Conservation (phyloP, 2,329 filamentous ascomycete species). For the Aspergillus eucalypticola region DNA sequence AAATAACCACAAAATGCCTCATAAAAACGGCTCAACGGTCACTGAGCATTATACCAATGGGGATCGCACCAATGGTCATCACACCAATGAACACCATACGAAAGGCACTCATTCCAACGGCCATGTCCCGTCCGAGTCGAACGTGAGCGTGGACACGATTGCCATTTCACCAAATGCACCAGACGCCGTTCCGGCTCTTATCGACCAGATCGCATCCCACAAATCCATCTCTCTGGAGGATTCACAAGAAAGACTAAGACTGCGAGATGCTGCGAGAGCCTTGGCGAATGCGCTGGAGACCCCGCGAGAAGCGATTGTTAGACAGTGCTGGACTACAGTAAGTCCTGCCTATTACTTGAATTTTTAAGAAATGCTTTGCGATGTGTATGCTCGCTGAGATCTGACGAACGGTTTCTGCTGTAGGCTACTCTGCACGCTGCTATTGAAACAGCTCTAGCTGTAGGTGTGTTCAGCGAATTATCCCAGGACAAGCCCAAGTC, state of each 20-base stretch:
- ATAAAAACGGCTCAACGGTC: neutral
- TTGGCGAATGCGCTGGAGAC: slow-evolving; percentile 20
- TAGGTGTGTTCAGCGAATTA: slow-evolving; percentile 18
- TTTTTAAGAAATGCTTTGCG: too few species aligned
- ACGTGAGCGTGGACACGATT: slow-evolving; percentile 4
- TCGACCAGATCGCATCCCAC: slow-evolving; percentile 15
- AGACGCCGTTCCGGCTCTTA: slow-evolving; percentile 15
- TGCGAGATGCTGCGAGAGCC: slow-evolving; percentile 22
- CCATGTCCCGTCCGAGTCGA: neutral
- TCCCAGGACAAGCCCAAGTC: slow-evolving; percentile 13
- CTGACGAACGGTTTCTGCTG: neutral
- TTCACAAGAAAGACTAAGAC: slow-evolving; percentile 13
- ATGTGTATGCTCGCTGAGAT: neutral
- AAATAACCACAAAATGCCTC: neutral
- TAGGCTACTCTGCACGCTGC: slow-evolving; percentile 18
- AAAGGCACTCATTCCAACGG: neutral
- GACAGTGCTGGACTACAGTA: slow-evolving; percentile 21
- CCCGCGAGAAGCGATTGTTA: slow-evolving; percentile 19
- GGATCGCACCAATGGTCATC: neutral
- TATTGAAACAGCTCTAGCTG: slow-evolving; percentile 21
- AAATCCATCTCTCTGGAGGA: slow-evolving; percentile 8
- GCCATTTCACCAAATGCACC: slow-evolving; percentile 19
- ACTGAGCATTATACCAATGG: neutral
- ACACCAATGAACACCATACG: neutral
- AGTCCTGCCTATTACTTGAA: neutral